phyloP scores from a whole-genome alignment of 495 filamentous ascomycete genomes.

The Bathelium albidoporum region DNA sequence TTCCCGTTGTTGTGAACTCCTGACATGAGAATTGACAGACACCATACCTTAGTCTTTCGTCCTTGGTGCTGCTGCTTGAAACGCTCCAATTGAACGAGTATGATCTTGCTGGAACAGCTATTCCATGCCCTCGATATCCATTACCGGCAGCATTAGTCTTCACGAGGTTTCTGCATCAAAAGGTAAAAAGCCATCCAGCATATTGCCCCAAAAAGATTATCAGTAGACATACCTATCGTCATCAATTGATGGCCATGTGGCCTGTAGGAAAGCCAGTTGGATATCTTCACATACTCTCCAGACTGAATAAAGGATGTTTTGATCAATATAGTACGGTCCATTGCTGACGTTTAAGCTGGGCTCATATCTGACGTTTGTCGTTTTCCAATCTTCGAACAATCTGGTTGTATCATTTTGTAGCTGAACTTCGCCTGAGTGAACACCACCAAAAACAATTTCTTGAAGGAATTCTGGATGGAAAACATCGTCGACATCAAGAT shows the following conservation, averaged over 20 bases:
- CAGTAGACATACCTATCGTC: background rate
- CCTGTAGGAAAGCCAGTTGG: background rate
- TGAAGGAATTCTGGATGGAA: background rate
- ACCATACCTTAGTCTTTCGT: background rate
- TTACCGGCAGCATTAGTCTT: background rate
- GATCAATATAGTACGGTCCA: background rate
- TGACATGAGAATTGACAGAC: background rate
- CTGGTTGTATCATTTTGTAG: background rate
- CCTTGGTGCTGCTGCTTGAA: background rate
- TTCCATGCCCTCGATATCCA: background rate
- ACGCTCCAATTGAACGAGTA: background rate
- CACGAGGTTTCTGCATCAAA: background rate
- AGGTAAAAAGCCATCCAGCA: too few species aligned
- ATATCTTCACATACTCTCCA: background rate
- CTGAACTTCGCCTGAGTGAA: background rate
- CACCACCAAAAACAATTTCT: background rate
- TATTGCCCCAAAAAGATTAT: too few species aligned
- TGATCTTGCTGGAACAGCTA: background rate
- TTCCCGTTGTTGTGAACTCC: background rate
- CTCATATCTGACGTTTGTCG: background rate
- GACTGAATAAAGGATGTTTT: background rate
- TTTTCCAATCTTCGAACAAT: background rate
- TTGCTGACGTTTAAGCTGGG: background rate
- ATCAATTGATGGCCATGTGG: background rate
- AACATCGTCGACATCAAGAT: background rate